Base-by-base conservation (phyloP, 495 filamentous ascomycete genomes). In the Schizothecium vesticola region DNA sequence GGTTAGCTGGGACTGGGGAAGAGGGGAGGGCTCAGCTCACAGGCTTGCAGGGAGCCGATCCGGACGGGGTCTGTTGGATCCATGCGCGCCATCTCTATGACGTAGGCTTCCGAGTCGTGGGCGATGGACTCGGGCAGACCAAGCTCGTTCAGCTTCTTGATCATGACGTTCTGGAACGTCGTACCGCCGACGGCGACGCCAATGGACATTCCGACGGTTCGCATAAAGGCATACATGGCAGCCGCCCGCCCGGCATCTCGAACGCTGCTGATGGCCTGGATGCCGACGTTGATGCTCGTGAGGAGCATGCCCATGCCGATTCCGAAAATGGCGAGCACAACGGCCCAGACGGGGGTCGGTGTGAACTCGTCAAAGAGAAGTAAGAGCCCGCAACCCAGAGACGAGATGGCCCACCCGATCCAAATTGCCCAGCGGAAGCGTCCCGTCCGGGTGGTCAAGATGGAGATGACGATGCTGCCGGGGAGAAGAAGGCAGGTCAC, bases 121-220 rank as follows among this genome's bases (percentile, higher is more conserved):
- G 82, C 77, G 61, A 82, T 81, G 6, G 63, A 64, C 16, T 65
- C 70, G 0, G 79, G 77, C 24, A 82, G 67, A 55, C 83, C 77
- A 72, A 80, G 33, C 59, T 72, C 56, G 64, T 77, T 57, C 10
- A 87, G 76, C 71, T 84, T 81, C 58, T 72, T 69, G 63, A 76
- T 78, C 76, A 86, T 84, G 65, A 81, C 74, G 67, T 87, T 89
- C 70, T 90, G 83, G 70, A 90, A 86, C 7, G 87, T 78, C n/a
- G 84, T 81, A 5, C 86, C 86, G 2, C 88, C 87, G 25, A 90
- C 78, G 16, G 87, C 88, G 13, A 91, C 81, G 7, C 88, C 88
- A 24, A 89, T 69, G 16, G 86, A 84, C 83, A 89, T 88, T 16
- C 88, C 89, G 74, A 88, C 80, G 0, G 83, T 82, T 2, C 88